A percentile compares a stretch with the other conserved stretches of the same genome.
These are phyloP conservation scores for Pseudogymnoascus verrucosus DNA, from an alignment of 2,329 filamentous ascomycete species.

Conservation along the genomic window DNA sequence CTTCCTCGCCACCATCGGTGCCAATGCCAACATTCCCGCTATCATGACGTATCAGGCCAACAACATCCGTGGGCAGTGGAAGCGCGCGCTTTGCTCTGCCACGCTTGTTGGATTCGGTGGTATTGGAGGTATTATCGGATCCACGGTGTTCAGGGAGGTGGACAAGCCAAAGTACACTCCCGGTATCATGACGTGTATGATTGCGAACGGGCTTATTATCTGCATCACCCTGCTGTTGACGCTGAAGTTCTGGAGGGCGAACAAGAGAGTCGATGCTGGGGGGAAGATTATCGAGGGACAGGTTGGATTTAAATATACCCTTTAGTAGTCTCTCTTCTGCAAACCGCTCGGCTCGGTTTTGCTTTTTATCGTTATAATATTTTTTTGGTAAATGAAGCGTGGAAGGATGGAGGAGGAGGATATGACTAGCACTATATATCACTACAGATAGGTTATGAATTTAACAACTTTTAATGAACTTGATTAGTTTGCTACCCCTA, in stretches of 20 bases:
- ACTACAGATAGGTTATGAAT: background rate
- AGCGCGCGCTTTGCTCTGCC: slow-evolving; percentile 70
- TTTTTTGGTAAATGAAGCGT: background rate
- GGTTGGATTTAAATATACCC: slow-evolving; percentile 22
- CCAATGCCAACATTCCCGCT: slow-evolving; percentile 67
- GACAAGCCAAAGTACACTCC: slow-evolving; percentile 43
- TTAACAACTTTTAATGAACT: background rate
- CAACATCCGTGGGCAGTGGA: slow-evolving; percentile 85
- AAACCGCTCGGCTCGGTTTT: background rate
- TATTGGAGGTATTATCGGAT: slow-evolving; percentile 69
- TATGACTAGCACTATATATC: background rate
- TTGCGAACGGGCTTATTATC: slow-evolving; percentile 17
- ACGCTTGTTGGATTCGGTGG: slow-evolving; percentile 70
- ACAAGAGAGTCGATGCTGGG: slow-evolving; percentile 23
- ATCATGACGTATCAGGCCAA: slow-evolving; percentile 77
- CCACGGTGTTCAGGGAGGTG: slow-evolving; percentile 58
- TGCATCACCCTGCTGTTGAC: slow-evolving; percentile 18
- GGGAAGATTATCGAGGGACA: slow-evolving; percentile 25
- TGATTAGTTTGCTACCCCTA: background rate
- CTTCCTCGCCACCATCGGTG: slow-evolving; percentile 38
- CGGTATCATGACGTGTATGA: slow-evolving; percentile 13
- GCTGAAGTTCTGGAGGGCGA: slow-evolving; percentile 20
- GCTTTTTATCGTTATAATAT: background rate
- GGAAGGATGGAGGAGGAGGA: background rate
- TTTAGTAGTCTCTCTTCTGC: background rate